Conservation (phyloP, 805 yeast genomes). For the Lipomyces sp. region DNA sequence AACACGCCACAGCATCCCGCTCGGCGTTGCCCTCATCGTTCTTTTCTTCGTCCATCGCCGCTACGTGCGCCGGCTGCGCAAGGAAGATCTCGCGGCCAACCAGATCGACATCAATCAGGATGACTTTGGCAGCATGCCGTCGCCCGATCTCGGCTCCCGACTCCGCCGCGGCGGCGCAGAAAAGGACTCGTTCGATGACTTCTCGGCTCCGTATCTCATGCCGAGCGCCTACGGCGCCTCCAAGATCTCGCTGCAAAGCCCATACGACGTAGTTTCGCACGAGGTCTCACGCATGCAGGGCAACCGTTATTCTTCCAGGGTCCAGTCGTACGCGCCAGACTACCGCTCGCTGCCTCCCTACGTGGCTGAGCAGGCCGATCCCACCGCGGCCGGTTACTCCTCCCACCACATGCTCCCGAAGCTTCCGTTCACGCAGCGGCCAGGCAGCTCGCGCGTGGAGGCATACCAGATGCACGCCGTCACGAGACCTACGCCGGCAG, state of each 20-base stretch:
- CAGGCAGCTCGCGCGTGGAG: background rate
- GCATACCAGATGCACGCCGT: conserved; percentile 20
- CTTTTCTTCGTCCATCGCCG: conserved; percentile 36
- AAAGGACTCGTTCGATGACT: conserved; percentile 3
- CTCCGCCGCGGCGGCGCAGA: conserved; percentile 1
- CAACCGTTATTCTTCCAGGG: background rate
- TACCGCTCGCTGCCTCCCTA: too few species aligned
- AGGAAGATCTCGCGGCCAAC: conserved; percentile 39
- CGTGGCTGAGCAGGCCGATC: conserved; percentile 4
- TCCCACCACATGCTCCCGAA: background rate
- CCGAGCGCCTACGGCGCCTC: conserved; percentile 15
- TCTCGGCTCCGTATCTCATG: conserved; percentile 7
- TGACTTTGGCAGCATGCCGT: conserved; percentile 30
- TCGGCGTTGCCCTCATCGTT: conserved; percentile 35
- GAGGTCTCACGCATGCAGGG: conserved; percentile 1
- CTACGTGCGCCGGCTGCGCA: conserved; percentile 35
- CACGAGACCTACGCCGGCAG: conserved; percentile 2
- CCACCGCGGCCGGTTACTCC: conserved; percentile 13
- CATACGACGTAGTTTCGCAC: conserved; percentile 16
- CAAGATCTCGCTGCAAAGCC: conserved; percentile 15
- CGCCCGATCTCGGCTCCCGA: background rate
- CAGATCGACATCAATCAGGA: conserved; percentile 40
- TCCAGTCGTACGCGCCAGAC: background rate
- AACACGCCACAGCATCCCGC: conserved; percentile 42
- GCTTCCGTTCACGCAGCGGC: background rate